Conservation (phyloP, 306 rosid genomes). For the Prosopis cineraria region DNA sequence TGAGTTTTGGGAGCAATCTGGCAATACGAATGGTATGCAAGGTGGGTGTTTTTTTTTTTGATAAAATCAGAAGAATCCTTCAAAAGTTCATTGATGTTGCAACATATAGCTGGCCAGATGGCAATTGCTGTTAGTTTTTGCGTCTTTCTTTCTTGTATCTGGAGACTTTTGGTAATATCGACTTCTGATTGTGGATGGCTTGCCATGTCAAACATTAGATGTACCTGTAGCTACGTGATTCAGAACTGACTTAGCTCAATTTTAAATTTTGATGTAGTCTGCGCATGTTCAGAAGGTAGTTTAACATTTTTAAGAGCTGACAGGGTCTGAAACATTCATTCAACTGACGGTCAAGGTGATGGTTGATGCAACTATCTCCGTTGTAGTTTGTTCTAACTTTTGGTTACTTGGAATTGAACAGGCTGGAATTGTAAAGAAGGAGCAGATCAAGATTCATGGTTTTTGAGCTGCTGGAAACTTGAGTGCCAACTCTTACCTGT, state of each 20-base stretch:
- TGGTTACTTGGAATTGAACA: slow-evolving; percentile 21
- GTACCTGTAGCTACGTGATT: not conserved
- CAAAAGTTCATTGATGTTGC: slow-evolving; percentile 4
- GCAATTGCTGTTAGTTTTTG: not conserved
- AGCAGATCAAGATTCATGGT: slow-evolving; percentile 59
- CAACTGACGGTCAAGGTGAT: not conserved
- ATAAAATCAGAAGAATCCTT: not conserved
- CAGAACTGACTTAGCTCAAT: not conserved
- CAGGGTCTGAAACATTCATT: not conserved
- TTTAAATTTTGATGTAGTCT: not conserved
- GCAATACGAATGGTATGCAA: too few relatives aligned
- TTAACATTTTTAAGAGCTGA: not conserved
- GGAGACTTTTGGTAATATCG: not conserved
- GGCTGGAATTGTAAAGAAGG: slow-evolving; percentile 91
- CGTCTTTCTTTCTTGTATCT: not conserved
- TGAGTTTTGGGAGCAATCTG: too few relatives aligned
- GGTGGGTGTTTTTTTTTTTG: too few relatives aligned
- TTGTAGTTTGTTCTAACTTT: not conserved
- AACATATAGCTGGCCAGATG: not conserved
- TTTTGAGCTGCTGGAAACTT: slow-evolving; percentile 60
- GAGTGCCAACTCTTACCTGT: slow-evolving; percentile 35
- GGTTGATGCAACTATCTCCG: too few relatives aligned
- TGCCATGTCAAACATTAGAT: not conserved
- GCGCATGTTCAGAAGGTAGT: not conserved
- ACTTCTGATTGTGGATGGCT: not conserved